Base-by-base conservation (phyloP, 1,284 basidiomycete genomes). In the Trametes pubescens region DNA sequence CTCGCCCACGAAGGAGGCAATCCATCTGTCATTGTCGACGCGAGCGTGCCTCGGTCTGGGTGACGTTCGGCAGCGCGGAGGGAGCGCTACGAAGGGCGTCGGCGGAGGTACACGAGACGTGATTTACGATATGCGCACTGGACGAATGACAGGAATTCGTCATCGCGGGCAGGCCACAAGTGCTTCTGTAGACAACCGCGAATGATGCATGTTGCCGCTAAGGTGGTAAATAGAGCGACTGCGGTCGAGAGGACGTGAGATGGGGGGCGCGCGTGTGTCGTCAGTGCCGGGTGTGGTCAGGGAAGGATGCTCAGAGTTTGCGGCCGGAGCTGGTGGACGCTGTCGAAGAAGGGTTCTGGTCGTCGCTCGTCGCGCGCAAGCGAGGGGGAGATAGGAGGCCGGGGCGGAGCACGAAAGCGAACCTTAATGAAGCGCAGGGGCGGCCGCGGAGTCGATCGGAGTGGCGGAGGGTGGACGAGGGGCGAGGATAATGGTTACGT, bases 361-460 rank as follows among this genome's bases (percentile, higher is more conserved):
- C n/a, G n/a, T n/a, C n/a, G n/a, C n/a, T n/a, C n/a, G 13, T 38
- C 7, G 48, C 29, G 29, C n/a, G 34, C 13, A 32, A 32, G 40
- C n/a, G 51, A 18, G 32, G n/a, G 34, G 51, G 13, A 52, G 59
- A 63, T 57, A 61, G 63, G 54, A 1, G 46, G 49, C 58, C 47
- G 47, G 43, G 55, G 55, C 34, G 22, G 48, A 32, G 29, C 5
- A n/a, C 52, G 51, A 35, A 32, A 22, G 29, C 22, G 51, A 62
- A 51, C 32, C 8, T 32, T 32, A 32, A 32, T 32, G 29, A 32
- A 56, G 53, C 49, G 32, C 26, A 37, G 51, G 58, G 43, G 32
- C 59, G 49, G 37, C 57, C 66, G 66, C 67, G 64, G 67, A 65
- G 47, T 24, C 24, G 47, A 16, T n/a, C 24, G 47, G 64, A 46